Evolutionary conservation across 305 asterid species (phyloP).

Genomic region (Petunia hybrid): DNA sequence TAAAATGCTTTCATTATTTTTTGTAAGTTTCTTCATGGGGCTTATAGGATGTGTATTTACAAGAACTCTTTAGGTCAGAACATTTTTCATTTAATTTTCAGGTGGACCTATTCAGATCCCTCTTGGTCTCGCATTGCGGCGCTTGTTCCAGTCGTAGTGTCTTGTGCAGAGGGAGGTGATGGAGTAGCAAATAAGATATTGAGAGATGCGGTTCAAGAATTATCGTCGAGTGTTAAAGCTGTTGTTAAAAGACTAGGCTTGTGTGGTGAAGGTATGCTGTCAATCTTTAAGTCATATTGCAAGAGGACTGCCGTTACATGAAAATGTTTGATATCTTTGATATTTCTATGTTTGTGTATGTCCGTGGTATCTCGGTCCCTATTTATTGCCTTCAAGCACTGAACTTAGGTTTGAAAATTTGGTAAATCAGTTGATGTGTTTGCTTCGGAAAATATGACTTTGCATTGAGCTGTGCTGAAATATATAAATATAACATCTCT

Average conservation of each 20-base stretch:
- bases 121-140: constrained; percentile 87
- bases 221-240: constrained; percentile 83
- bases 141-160: constrained; percentile 71
- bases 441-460: background rate
- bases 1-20: background rate
- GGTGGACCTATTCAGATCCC: constrained; percentile 89
- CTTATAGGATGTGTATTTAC: background rate
- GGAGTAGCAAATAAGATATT: constrained; percentile 64
- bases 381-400: constrained; percentile 9
- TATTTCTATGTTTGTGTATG: background rate
- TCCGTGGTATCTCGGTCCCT: background rate
- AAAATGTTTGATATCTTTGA: background rate
- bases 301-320: background rate
- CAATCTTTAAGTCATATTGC: background rate
- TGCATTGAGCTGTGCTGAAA: background rate
- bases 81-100: constrained; percentile 42
- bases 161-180: constrained; percentile 81
- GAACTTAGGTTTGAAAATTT: background rate
- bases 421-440: background rate
- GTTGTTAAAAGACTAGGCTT: constrained; percentile 73
- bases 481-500: background rate
- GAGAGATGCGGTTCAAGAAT: constrained; percentile 66
- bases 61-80: constrained; percentile 4
- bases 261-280: constrained; percentile 69
- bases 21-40: background rate